Evolutionary conservation across 345 rosid species (phyloP).

Genomic region (Nasturtium officinale): DNA sequence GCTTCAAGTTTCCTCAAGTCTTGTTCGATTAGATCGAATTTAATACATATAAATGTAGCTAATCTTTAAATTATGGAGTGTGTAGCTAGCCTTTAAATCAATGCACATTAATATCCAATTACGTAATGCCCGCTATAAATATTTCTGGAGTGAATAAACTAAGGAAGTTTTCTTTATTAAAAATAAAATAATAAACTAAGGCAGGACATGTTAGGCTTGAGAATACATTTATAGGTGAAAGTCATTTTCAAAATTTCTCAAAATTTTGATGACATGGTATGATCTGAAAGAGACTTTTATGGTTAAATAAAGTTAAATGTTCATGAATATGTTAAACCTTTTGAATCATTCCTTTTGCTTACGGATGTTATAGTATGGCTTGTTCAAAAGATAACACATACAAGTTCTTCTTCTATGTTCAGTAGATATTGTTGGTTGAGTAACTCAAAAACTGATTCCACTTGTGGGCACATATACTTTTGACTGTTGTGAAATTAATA

Average conservation of each 20-base stretch:
- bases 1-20: slow-evolving; percentile 6
- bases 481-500: background rate
- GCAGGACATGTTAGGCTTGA: background rate
- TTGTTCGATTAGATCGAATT: slow-evolving; percentile 14
- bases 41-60: background rate
- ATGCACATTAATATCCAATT: slow-evolving; percentile 25
- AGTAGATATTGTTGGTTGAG: background rate
- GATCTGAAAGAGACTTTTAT: slow-evolving; percentile 11
- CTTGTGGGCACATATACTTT: background rate
- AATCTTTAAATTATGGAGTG: background rate
- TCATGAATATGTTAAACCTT: slow-evolving; percentile 3
- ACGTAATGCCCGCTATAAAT: background rate
- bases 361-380: slow-evolving; percentile 28
- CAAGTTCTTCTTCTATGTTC: slow-evolving; percentile 35
- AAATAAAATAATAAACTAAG: background rate
- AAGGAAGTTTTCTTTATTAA: background rate
- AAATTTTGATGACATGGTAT: slow-evolving; percentile 1
- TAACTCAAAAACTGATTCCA: background rate
- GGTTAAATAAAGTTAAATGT: slow-evolving; percentile 13
- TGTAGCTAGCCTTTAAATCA: slow-evolving; percentile 31
- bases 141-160: background rate
- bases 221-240: slow-evolving; percentile 1
- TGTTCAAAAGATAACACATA: slow-evolving; percentile 37
- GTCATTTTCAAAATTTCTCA: background rate
- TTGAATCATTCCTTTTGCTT: slow-evolving; percentile 36